Conservation (phyloP, 352 stramenopile genomes). For the Phytophthora europaea region DNA sequence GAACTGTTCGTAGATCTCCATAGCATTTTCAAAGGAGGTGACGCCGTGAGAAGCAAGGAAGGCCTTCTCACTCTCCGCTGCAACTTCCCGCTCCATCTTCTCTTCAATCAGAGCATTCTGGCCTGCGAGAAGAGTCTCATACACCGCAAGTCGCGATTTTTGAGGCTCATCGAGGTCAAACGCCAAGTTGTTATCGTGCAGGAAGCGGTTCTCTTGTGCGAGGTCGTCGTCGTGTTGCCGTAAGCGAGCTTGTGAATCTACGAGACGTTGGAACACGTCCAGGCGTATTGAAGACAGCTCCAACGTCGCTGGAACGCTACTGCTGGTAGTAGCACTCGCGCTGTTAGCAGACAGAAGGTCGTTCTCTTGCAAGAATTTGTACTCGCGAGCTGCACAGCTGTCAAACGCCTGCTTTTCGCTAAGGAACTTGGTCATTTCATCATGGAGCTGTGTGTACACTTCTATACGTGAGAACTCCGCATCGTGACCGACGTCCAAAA, state of each 20-base stretch:
- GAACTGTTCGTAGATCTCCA: constrained; percentile 36
- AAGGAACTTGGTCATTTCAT: constrained; percentile 25
- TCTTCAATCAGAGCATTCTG: constrained; percentile 69
- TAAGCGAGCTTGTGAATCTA: constrained; percentile 7
- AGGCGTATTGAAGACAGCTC: constrained; percentile 31
- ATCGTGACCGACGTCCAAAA: constrained; percentile 1
- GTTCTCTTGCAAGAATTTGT: constrained; percentile 26
- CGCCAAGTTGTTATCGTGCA: constrained; percentile 24
- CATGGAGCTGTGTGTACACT: constrained; percentile 30
- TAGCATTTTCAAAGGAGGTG: constrained; percentile 24
- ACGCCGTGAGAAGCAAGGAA: constrained; percentile 44
- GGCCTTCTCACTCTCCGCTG: constrained; percentile 39
- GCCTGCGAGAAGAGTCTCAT: constrained; percentile 51
- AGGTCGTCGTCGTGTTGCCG: constrained; percentile 20
- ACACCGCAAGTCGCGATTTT: constrained; percentile 49
- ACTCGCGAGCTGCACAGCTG: constrained; percentile 13
- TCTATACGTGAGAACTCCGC: constrained; percentile 18
- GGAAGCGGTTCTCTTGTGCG: constrained; percentile 22
- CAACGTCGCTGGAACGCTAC: constrained; percentile 1
- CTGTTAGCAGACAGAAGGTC: constrained; percentile 8
- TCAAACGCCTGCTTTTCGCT: constrained; percentile 19
- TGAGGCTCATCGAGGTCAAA: constrained; percentile 17
- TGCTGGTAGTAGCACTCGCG: neutral
- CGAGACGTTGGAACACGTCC: constrained; percentile 29
- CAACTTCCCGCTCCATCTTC: constrained; percentile 63